Conservation (phyloP, 2,329 filamentous ascomycete genomes). For the Tolypocladium inflatum region DNA sequence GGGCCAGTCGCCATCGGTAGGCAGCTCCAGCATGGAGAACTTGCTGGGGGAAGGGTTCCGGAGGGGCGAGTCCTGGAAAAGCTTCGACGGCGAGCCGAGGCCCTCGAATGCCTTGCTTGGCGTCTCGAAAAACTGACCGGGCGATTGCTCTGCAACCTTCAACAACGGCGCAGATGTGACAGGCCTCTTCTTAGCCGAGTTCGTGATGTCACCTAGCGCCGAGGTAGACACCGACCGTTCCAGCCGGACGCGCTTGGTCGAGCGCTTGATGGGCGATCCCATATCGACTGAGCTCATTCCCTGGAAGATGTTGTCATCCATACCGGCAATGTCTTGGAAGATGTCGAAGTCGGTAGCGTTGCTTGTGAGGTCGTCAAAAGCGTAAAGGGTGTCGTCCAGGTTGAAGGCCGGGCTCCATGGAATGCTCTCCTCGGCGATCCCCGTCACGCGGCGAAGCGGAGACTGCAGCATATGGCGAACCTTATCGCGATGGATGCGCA, state of each 20-base stretch:
- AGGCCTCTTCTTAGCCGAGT: conserved; percentile 40
- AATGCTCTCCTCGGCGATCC: conserved; percentile 33
- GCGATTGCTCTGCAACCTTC: conserved; percentile 33
- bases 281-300: conserved; percentile 38
- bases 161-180: conserved; percentile 40
- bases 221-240: conserved; percentile 55
- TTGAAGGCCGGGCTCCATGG: conserved; percentile 61
- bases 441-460: conserved; percentile 44
- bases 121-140: conserved; percentile 36
- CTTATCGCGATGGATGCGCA: conserved; percentile 76
- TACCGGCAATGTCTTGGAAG: conserved; percentile 34
- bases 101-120: conserved; percentile 49
- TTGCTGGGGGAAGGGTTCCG: conserved; percentile 41
- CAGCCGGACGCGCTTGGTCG: conserved; percentile 47
- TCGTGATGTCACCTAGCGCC: conserved; percentile 51
- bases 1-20: conserved; percentile 29
- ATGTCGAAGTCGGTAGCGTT: conserved; percentile 53
- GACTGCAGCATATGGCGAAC: conserved; percentile 77
- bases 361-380: conserved; percentile 37
- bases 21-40: conserved; percentile 25
- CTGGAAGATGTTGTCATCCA: conserved; percentile 19
- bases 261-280: conserved; percentile 60
- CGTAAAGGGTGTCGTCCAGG: conserved; percentile 46
- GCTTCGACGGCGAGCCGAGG: conserved; percentile 46
- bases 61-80: conserved; percentile 26